phyloP scores from a whole-genome alignment of 2,329 filamentous ascomycete species.

The Fusarium miscanthi region DNA sequence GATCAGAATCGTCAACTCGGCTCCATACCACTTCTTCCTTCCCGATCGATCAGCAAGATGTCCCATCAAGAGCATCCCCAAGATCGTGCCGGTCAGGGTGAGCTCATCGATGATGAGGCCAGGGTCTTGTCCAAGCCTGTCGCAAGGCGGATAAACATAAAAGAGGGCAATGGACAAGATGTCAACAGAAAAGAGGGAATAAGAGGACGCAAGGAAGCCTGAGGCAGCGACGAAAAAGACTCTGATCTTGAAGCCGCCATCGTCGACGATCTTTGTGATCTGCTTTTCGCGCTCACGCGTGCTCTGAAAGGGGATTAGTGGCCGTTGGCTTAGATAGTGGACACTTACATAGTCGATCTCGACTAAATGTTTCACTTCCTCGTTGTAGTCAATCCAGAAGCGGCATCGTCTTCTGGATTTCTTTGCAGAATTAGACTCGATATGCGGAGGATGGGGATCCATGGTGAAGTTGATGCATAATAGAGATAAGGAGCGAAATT shows the following conservation, averaged over 20 bases:
- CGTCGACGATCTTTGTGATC: constrained; percentile 26
- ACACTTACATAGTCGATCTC: constrained; percentile 20
- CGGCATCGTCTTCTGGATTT: neutral
- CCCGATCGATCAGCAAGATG: constrained; percentile 13
- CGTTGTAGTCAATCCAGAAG: constrained; percentile 13
- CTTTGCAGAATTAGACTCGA: neutral
- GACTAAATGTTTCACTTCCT: constrained; percentile 16
- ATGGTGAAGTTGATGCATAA: neutral
- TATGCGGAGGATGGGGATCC: neutral
- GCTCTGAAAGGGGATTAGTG: constrained; percentile 1
- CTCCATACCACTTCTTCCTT: constrained; percentile 21
- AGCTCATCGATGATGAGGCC: constrained; percentile 20
- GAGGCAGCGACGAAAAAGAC: constrained; percentile 31
- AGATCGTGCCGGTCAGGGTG: constrained; percentile 18
- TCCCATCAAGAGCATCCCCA: constrained; percentile 26
- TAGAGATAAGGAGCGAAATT: neutral
- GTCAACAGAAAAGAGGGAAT: constrained; percentile 16
- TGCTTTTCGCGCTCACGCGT: constrained; percentile 26
- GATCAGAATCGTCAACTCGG: constrained; percentile 15
- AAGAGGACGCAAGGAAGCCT: constrained; percentile 24
- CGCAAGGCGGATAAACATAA: constrained; percentile 10
- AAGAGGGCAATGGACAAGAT: constrained; percentile 18
- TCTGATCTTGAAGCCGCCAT: constrained; percentile 24
- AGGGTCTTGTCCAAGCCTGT: neutral
- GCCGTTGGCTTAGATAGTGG: neutral